A percentile compares a stretch with the other conserved stretches of the same genome.
These are phyloP conservation scores for Tetrahymena thermophila DNA, from an alignment of 73 alveolate genomes.

Conservation along the genomic window DNA sequence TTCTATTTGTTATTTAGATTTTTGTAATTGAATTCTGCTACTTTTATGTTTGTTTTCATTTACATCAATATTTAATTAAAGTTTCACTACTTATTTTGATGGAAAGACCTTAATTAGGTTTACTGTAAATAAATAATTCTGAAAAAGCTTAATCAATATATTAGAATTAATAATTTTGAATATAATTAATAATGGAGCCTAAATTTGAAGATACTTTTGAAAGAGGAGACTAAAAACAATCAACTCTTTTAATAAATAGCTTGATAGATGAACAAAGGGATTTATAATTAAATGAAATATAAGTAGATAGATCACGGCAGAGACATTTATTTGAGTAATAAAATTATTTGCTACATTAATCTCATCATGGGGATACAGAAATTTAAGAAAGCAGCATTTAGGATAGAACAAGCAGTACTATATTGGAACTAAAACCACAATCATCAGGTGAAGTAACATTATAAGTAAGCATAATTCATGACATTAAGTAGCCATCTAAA, in stretches of 20 bases:
- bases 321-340: too few relatives aligned
- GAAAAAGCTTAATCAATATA: too few relatives aligned
- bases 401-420: not conserved
- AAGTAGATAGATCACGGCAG: not conserved
- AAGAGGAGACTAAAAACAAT: too few relatives aligned
- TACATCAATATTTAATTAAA: too few relatives aligned
- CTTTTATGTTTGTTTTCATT: too few relatives aligned
- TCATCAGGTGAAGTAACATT: not conserved
- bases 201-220: not conserved
- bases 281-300: not conserved
- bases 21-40: too few relatives aligned
- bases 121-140: not conserved
- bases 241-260: not conserved
- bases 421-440: not conserved
- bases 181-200: not conserved
- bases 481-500: not conserved
- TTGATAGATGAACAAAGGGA: not conserved
- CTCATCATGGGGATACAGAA: not conserved
- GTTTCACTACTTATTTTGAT: too few relatives aligned
- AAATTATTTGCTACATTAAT: not conserved
- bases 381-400: not conserved
- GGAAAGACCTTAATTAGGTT: too few relatives aligned
- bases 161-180: too few relatives aligned
- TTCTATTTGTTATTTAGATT: too few relatives aligned
- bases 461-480: not conserved